Evolutionary conservation across 2,329 filamentous ascomycete species (phyloP).

Genomic region (Lasiodiplodia hormozganensis): DNA sequence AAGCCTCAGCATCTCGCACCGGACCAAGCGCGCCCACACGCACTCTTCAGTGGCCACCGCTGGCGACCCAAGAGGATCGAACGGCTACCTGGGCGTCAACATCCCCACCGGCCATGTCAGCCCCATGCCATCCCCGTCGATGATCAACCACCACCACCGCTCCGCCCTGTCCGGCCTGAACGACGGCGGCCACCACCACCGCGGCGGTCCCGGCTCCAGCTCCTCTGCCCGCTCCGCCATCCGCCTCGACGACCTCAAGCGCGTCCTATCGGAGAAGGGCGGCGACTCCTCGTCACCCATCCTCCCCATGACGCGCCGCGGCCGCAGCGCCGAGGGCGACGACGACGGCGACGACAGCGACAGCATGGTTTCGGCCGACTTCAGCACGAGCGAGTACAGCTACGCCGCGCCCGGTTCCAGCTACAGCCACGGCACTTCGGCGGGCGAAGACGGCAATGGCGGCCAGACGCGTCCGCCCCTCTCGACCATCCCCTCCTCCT

Average conservation of each 20-base stretch:
- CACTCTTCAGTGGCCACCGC: slow-evolving; percentile 30
- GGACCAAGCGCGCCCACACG: slow-evolving; percentile 11
- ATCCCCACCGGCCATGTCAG: slow-evolving; percentile 29
- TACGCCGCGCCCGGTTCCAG: slow-evolving; percentile 44
- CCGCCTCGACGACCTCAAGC: slow-evolving; percentile 55
- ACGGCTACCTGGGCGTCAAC: slow-evolving; percentile 62
- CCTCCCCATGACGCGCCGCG: slow-evolving; percentile 53
- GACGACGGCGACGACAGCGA: slow-evolving; percentile 59
- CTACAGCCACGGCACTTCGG: neutral
- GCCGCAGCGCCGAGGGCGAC: slow-evolving; percentile 50
- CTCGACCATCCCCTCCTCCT: slow-evolving; percentile 13
- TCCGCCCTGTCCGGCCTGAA: slow-evolving; percentile 22
- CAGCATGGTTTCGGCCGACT: slow-evolving; percentile 75
- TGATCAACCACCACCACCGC: slow-evolving; percentile 22
- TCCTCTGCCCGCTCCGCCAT: slow-evolving; percentile 48
- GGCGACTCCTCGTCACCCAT: slow-evolving; percentile 46
- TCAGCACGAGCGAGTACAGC: slow-evolving; percentile 70
- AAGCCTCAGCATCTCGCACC: slow-evolving; percentile 42
- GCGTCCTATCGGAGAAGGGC: slow-evolving; percentile 45
- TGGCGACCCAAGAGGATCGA: slow-evolving; percentile 19
- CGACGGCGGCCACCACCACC: neutral
- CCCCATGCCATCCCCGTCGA: slow-evolving; percentile 16
- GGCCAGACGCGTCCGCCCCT: neutral
- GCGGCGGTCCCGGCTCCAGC: slow-evolving; percentile 36
- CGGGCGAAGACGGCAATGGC: neutral